Percentiles rank a stretch among this genome's conserved stretches.
Evolutionary conservation across 75 land plant genomes (phyloP).

Genomic region (Picea glauca): DNA sequence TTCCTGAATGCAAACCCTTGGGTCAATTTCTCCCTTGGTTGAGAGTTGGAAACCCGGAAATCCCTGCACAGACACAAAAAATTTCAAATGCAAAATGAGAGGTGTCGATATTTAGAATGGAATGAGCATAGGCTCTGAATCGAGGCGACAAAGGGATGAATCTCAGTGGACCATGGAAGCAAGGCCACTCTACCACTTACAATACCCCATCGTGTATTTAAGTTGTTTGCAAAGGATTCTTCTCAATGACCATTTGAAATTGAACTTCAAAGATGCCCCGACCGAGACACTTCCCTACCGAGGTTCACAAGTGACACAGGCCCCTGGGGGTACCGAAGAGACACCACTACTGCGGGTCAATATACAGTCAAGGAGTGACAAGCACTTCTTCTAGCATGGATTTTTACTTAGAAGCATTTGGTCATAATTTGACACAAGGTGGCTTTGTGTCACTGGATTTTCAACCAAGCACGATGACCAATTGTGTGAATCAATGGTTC

Average conservation of each 20-base stretch:
- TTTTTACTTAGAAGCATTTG: constrained; percentile 8
- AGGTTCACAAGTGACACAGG: not conserved
- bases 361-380: not conserved
- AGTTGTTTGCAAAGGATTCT: constrained; percentile 48
- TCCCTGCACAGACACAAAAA: no score
- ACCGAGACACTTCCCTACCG: no score
- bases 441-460: constrained; percentile 12
- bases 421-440: constrained; percentile 8
- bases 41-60: no score
- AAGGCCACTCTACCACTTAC: constrained; percentile 86
- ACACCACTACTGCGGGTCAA: not conserved
- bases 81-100: no score
- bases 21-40: no score
- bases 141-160: constrained; percentile 37
- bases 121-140: not conserved
- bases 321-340: no score
- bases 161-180: constrained; percentile 83
- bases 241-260: constrained; percentile 9
- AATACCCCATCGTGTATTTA: constrained; percentile 68
- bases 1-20: no score
- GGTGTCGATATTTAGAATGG: no score
- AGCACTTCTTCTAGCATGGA: not conserved
- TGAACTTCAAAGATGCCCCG: constrained; percentile 4
- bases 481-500: no score
- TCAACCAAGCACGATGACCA: constrained; percentile 1